Percentiles rank a stretch among this genome's conserved stretches.
Evolutionary conservation across 306 rosid species (phyloP).

Genomic region (Begonia fuchsioides): DNA sequence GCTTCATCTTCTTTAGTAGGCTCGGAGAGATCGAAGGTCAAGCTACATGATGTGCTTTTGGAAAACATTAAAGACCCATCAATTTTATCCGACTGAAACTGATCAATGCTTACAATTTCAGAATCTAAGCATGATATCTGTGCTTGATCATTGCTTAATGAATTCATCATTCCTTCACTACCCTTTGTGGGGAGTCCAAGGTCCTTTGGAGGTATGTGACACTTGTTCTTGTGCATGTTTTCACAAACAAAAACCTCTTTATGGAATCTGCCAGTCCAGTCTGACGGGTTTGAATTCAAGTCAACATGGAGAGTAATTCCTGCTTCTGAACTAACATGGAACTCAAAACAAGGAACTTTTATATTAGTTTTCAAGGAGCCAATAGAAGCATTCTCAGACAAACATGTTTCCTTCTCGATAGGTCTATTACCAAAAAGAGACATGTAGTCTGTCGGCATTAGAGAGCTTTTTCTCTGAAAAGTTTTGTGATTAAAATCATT

Average conservation of each 20-base stretch:
- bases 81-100: constrained; percentile 17
- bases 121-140: constrained; percentile 19
- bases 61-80: constrained; percentile 16
- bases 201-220: constrained; percentile 29
- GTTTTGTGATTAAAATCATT: constrained; percentile 5
- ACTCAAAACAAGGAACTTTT: constrained; percentile 36
- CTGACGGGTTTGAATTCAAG: constrained; percentile 52
- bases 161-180: constrained; percentile 16
- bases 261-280: constrained; percentile 42
- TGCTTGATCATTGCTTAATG: constrained; percentile 21
- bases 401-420: constrained; percentile 16
- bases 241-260: constrained; percentile 35
- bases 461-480: constrained; percentile 10
- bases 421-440: constrained; percentile 11
- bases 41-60: constrained; percentile 11
- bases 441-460: constrained; percentile 6
- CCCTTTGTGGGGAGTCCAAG: constrained; percentile 23
- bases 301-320: constrained; percentile 54
- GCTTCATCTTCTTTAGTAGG: constrained; percentile 22
- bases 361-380: constrained; percentile 18
- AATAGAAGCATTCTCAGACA: constrained; percentile 20
- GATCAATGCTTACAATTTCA: constrained; percentile 15
- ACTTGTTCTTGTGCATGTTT: constrained; percentile 18
- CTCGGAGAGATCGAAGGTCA: constrained; percentile 16
- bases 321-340: constrained; percentile 49